Evolutionary conservation across 2,329 filamentous ascomycete genomes (phyloP).

Genomic region (Verticillium nubilum): DNA sequence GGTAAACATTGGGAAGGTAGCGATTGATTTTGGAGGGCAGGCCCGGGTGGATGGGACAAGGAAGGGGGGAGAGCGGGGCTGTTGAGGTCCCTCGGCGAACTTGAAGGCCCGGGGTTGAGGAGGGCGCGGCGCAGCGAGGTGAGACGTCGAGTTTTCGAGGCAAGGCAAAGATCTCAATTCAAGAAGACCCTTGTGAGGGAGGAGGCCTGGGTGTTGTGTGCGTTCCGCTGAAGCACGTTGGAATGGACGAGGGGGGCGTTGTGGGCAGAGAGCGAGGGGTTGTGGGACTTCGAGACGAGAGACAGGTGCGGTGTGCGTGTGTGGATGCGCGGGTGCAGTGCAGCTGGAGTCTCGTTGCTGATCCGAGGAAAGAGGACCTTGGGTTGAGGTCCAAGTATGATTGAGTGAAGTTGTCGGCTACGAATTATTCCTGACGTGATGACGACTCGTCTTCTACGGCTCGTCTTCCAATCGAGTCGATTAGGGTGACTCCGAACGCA

Average conservation of each 20-base stretch:
- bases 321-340: too few species aligned
- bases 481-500: too few species aligned
- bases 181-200: background rate
- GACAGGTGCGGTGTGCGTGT: background rate
- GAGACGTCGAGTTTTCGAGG: background rate
- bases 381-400: too few species aligned
- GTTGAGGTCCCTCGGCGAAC: background rate
- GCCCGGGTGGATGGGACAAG: background rate
- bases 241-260: background rate
- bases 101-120: background rate
- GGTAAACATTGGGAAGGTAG: constrained; percentile 29
- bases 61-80: background rate
- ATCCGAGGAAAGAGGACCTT: background rate
- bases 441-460: too few species aligned
- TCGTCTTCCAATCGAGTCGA: too few species aligned
- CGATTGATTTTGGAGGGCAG: background rate
- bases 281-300: background rate
- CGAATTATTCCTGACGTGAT: too few species aligned
- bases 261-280: background rate
- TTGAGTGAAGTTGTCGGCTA: too few species aligned
- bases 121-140: background rate
- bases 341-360: background rate
- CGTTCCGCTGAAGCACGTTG: background rate
- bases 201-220: background rate
- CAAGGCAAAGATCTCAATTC: background rate